Percentiles rank a stretch among this genome's conserved stretches.
Evolutionary conservation across 768 basidiomycete genomes (phyloP).

Genomic region (Naganishia onofrii): DNA sequence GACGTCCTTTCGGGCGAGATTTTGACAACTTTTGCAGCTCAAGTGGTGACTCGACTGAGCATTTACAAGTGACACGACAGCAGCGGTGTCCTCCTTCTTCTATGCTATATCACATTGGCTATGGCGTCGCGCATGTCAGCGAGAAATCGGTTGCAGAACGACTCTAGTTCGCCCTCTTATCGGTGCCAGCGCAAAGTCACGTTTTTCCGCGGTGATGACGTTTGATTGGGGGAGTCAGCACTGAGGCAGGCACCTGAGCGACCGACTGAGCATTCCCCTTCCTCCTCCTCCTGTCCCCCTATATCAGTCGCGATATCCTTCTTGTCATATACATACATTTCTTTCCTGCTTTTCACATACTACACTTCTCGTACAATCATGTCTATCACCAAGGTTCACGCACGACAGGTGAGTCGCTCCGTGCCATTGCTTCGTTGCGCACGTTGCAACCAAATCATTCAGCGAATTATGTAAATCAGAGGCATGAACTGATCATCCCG

Average conservation of each 20-base stretch:
- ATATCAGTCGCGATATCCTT: background rate
- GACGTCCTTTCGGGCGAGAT: background rate
- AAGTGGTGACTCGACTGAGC: background rate
- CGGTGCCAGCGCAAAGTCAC: no score
- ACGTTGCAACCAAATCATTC: background rate
- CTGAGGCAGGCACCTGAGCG: no score
- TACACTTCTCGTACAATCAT: slow-evolving; percentile 55
- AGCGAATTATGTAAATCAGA: background rate
- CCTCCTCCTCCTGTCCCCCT: background rate
- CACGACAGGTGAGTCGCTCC: slow-evolving; percentile 70
- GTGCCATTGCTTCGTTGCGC: slow-evolving; percentile 31
- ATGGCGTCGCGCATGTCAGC: background rate
- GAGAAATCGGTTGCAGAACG: no score
- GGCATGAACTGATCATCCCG: background rate
- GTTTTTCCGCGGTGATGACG: no score
- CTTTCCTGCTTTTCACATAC: background rate
- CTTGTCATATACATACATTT: background rate
- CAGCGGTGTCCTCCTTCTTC: background rate
- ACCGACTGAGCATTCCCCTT: background rate
- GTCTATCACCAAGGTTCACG: slow-evolving; percentile 87
- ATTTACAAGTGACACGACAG: background rate
- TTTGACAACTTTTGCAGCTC: background rate
- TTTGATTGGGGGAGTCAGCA: no score
- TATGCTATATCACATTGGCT: background rate
- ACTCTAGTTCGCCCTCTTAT: no score